Percentiles rank a stretch among this genome's conserved stretches.
phyloP scores from a whole-genome alignment of 306 rosid genomes.

The Medicago ruthenica region DNA sequence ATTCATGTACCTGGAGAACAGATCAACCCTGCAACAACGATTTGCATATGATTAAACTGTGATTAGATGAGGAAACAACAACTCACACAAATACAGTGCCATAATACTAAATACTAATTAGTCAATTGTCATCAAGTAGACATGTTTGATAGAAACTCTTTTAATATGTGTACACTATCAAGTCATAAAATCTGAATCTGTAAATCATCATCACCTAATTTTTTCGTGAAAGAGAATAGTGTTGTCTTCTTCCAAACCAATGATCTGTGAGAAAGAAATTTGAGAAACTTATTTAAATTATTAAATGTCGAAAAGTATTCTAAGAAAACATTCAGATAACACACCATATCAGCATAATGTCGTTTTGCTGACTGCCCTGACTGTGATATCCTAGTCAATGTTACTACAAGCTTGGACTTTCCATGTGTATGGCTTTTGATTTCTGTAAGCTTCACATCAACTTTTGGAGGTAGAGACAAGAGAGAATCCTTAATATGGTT shows the following conservation, averaged over 20 bases:
- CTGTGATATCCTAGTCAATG: conserved; percentile 76
- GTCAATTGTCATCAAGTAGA: conserved; percentile 32
- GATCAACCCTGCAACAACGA: conserved; percentile 81
- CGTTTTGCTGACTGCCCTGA: conserved; percentile 65
- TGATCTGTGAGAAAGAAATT: conserved; percentile 60
- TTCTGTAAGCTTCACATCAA: conserved; percentile 70
- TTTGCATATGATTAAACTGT: conserved; percentile 37
- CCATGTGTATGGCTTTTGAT: conserved; percentile 61
- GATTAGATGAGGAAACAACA: conserved; percentile 45
- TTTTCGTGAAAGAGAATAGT: conserved; percentile 84
- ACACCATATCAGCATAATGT: conserved; percentile 92
- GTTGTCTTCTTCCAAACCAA: conserved; percentile 86
- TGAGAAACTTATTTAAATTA: conserved; percentile 22
- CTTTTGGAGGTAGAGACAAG: conserved; percentile 84
- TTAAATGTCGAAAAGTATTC: conserved; percentile 12
- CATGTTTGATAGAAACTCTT: conserved; percentile 36
- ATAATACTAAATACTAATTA: conserved; percentile 33
- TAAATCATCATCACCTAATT: conserved; percentile 73
- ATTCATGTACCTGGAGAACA: conserved; percentile 77
- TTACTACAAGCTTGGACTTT: conserved; percentile 70
- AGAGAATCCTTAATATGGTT: conserved; percentile 94
- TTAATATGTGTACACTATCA: conserved; percentile 25
- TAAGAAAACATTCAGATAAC: conserved; percentile 37
- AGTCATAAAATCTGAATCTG: conserved; percentile 25
- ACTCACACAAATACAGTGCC: conserved; percentile 31